These are phyloP conservation scores for Candida sakaeoensis DNA, from an alignment of 805 yeast genomes.

Conservation along the genomic window DNA sequence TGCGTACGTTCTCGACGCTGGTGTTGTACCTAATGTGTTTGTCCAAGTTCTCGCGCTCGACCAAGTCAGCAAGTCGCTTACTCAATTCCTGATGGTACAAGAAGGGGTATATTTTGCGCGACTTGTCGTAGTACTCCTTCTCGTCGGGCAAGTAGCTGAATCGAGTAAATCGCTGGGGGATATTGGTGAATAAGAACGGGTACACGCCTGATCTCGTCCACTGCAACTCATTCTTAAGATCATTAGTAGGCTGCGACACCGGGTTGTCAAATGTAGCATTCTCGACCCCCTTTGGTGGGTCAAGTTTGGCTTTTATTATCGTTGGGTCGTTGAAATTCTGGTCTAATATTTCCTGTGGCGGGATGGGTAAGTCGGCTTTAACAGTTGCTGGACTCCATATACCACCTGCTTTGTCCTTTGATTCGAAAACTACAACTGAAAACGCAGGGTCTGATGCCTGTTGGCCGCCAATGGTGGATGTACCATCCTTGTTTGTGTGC, in stretches of 20 bases:
- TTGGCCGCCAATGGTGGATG: constrained; percentile 17
- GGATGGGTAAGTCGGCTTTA: constrained; percentile 20
- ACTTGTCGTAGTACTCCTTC: constrained; percentile 16
- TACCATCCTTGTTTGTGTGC: constrained; percentile 26
- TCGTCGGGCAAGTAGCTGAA: constrained; percentile 32
- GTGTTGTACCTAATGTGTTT: constrained; percentile 35
- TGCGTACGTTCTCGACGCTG: constrained; percentile 35
- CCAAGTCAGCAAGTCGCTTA: constrained; percentile 23
- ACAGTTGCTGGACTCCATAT: constrained; percentile 34
- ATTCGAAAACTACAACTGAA: constrained; percentile 42
- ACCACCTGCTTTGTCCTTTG: constrained; percentile 41
- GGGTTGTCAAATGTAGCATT: constrained; percentile 18
- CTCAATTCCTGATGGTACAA: constrained; percentile 33
- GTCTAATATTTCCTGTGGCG: constrained; percentile 28
- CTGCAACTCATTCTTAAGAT: constrained; percentile 18
- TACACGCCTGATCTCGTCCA: constrained; percentile 40
- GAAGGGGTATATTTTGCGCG: constrained; percentile 34
- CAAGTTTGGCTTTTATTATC: constrained; percentile 19
- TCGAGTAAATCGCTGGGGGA: constrained; percentile 35
- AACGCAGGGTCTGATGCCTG: constrained; percentile 21
- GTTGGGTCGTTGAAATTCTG: constrained; percentile 32
- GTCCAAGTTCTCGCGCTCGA: constrained; percentile 22
- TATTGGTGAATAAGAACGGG: constrained; percentile 38
- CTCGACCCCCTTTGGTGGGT: constrained; percentile 15
- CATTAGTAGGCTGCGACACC: constrained; percentile 8